Base-by-base conservation (phyloP, 371 early-diverging fungal species). In the Batkoa obscura region DNA sequence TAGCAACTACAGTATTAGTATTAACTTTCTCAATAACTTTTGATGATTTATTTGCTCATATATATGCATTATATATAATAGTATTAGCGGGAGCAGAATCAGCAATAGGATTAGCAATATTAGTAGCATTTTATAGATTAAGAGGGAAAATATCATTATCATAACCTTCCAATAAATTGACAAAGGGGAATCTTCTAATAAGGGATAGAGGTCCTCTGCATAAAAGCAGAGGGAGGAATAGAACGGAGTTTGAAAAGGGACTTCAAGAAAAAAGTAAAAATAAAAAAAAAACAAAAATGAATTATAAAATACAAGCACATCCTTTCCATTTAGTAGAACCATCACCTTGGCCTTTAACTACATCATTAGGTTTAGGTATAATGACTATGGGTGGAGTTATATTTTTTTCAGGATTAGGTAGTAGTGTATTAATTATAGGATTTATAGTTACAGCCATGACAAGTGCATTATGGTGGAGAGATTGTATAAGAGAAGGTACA, bases 341-440 rank as follows among this genome's bases (percentile, higher is more conserved):
- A 43, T 62, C 62, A 37, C 67, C 64, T 32, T 64, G 67, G 62
- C 67, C 67, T n/a, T 64, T 64, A 64, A 54, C 62, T 35, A 52
- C 60, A 55, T 61, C 64, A 50, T 58, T 66, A 43, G 60, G 63
- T 38, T 64, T 66, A 64, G 59, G 62, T 59, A 64, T 60, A 61
- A 64, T 60, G 42, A 62, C 64, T 58, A 38, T 66, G 57, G 49
- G 56, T 52, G 64, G 48, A 52, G 62, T 66, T 43, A 59, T 61
- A 59, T 55, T 55, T 51, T 66, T 63, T 58, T 54, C 61, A 51
- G 61, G 61, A 23, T 60, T 60, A 43, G 46, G 59, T 53, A 59
- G 58, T 58, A 59, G 54, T 33, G 50, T 65, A 57, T 60, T 65
- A 62, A 59, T 57, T 51, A 50, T 65, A 60, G 61, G 60, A 55